These are phyloP conservation scores for Malus orientalis DNA, from an alignment of 306 rosid genomes.

Conservation along the genomic window DNA sequence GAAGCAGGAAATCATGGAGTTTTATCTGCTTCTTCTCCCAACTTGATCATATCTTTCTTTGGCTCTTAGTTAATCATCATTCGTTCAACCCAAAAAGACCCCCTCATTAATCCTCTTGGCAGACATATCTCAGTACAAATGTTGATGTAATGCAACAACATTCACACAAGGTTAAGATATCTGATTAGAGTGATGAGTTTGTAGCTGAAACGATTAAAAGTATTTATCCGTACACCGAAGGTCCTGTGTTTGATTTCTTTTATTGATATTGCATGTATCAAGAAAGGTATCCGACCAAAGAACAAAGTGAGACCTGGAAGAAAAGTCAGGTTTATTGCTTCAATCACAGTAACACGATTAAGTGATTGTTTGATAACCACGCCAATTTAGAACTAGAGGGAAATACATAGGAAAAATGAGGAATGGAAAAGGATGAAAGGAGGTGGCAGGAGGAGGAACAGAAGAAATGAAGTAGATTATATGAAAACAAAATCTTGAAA, in stretches of 20 bases:
- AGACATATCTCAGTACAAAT: neutral
- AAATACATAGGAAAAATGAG: neutral
- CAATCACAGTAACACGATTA: neutral
- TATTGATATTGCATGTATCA: neutral
- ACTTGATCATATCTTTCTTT: constrained; percentile 25
- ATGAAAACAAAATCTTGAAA: neutral
- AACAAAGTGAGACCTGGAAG: neutral
- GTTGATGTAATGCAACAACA: neutral
- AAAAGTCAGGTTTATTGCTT: neutral
- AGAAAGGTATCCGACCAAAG: neutral
- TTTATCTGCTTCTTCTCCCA: constrained; percentile 30
- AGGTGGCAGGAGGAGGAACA: neutral
- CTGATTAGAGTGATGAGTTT: neutral
- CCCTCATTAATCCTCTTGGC: constrained; percentile 6
- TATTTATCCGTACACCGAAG: too few species aligned
- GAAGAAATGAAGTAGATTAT: too few species aligned
- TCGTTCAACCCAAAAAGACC: constrained; percentile 6
- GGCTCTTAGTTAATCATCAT: constrained; percentile 15
- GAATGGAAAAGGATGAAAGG: neutral
- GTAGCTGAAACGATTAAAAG: too few species aligned
- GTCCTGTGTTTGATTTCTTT: neutral
- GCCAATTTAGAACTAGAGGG: neutral
- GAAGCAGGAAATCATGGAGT: constrained; percentile 35
- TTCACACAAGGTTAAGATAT: neutral
- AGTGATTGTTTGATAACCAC: neutral